Evolutionary conservation across 257 asterid species (phyloP).

Genomic region (Jacaranda mimosifolia): DNA sequence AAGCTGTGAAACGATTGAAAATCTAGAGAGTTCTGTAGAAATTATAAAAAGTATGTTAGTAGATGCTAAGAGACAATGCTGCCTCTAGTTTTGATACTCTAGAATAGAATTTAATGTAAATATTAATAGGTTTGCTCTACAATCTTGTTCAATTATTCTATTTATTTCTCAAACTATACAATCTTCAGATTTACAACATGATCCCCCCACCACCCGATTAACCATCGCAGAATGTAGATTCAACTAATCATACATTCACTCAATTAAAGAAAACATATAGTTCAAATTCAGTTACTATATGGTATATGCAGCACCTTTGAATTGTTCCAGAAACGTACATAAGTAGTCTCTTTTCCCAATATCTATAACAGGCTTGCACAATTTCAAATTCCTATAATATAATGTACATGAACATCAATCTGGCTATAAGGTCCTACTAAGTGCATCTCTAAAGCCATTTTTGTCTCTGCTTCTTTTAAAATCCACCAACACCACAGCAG

Average conservation of each 20-base stretch:
- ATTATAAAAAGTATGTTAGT: slow-evolving; percentile 21
- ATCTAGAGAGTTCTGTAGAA: slow-evolving; percentile 78
- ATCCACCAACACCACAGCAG: too few relatives aligned
- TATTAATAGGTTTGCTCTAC: slow-evolving; percentile 5
- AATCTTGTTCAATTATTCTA: neutral
- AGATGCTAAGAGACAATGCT: slow-evolving; percentile 3
- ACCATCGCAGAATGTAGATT: neutral
- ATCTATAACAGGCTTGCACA: slow-evolving; percentile 13
- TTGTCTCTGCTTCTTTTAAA: too few relatives aligned
- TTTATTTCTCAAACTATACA: slow-evolving; percentile 6
- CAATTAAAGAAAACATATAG: slow-evolving; percentile 9
- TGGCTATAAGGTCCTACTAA: too few relatives aligned
- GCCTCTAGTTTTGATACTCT: neutral
- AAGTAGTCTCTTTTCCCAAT: neutral
- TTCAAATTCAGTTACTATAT: too few relatives aligned
- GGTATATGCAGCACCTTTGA: too few relatives aligned
- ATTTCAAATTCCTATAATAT: neutral
- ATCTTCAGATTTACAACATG: slow-evolving; percentile 6
- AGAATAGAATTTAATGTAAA: neutral
- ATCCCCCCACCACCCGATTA: neutral
- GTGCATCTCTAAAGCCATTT: too few relatives aligned
- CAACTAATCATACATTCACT: slow-evolving; percentile 6
- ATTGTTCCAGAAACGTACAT: slow-evolving; percentile 30
- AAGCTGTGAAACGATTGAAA: slow-evolving; percentile 83
- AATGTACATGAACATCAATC: too few relatives aligned